Evolutionary conservation across 75 land plant species (phyloP).

Genomic region (Cryptomeria japonica): DNA sequence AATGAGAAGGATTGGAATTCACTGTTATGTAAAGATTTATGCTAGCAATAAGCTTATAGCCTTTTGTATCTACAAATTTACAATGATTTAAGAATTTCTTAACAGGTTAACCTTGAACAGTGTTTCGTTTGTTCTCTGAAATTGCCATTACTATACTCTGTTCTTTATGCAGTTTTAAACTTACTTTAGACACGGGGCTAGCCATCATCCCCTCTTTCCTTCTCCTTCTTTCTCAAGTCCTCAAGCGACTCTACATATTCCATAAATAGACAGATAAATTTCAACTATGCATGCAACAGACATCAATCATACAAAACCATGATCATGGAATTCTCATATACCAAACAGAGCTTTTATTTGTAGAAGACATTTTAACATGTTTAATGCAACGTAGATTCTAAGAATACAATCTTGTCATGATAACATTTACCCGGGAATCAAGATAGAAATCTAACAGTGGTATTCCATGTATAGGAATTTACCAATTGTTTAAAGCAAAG

Average conservation of each 20-base stretch:
- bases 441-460: neutral
- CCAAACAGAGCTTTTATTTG: neutral
- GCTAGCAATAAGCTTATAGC: neutral
- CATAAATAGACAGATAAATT: neutral
- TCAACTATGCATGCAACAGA: neutral
- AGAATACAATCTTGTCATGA: neutral
- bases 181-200: neutral
- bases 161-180: neutral
- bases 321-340: neutral
- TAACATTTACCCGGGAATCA: neutral
- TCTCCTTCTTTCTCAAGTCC: neutral
- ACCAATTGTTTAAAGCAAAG: neutral
- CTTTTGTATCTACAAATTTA: neutral
- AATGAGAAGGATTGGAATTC: neutral
- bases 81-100: neutral
- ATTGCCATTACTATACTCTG: neutral
- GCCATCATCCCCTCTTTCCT: neutral
- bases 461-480: neutral
- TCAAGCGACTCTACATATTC: neutral
- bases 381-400: neutral
- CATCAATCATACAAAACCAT: neutral
- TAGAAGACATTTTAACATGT: neutral
- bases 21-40: slow-evolving; percentile 6
- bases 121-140: neutral
- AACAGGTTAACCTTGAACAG: neutral